Percentiles rank a stretch among this genome's conserved stretches.
phyloP scores from a whole-genome alignment of 1,284 basidiomycete genomes.

The Sporisorium reilianum region DNA sequence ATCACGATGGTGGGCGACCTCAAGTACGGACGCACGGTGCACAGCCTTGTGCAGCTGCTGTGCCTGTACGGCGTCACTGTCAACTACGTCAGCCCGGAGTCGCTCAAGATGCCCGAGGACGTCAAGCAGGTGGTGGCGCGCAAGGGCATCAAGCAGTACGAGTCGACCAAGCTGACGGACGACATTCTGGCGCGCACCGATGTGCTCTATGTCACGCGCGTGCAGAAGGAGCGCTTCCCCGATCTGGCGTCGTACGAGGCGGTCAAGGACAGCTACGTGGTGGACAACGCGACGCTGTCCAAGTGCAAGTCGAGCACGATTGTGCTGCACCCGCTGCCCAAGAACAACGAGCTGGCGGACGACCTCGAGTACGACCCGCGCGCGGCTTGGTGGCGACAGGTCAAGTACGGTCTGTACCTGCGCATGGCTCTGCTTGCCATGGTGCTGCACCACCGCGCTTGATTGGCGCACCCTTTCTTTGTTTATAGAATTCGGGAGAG shows the following conservation, averaged over 20 bases:
- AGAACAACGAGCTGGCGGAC: conserved; percentile 96
- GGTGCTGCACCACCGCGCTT: conserved; percentile 52
- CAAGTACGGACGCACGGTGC: conserved; percentile 97
- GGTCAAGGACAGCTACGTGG: conserved; percentile 91
- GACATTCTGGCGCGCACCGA: conserved; percentile 93
- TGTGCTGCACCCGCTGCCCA: conserved; percentile 96
- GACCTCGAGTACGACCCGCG: conserved; percentile 97
- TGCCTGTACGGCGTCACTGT: conserved; percentile 86
- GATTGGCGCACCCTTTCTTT: neutral
- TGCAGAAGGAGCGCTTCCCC: conserved; percentile 94
- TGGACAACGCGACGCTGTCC: conserved; percentile 91
- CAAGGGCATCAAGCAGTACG: conserved; percentile 76
- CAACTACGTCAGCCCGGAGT: conserved; percentile 93
- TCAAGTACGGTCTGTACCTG: conserved; percentile 92
- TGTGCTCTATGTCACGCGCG: conserved; percentile 94
- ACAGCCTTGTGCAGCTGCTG: conserved; percentile 92
- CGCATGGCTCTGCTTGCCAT: conserved; percentile 67
- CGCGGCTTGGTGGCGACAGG: conserved; percentile 97
- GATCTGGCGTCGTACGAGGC: conserved; percentile 85
- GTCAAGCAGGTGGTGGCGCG: conserved; percentile 79
- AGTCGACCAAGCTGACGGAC: conserved; percentile 83
- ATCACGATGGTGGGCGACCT: conserved; percentile 93
- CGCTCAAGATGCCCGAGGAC: conserved; percentile 89
- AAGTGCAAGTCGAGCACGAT: conserved; percentile 96
- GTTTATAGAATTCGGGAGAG: neutral